phyloP scores from a whole-genome alignment of 768 basidiomycete genomes.

The Aureoboletus auriporus region DNA sequence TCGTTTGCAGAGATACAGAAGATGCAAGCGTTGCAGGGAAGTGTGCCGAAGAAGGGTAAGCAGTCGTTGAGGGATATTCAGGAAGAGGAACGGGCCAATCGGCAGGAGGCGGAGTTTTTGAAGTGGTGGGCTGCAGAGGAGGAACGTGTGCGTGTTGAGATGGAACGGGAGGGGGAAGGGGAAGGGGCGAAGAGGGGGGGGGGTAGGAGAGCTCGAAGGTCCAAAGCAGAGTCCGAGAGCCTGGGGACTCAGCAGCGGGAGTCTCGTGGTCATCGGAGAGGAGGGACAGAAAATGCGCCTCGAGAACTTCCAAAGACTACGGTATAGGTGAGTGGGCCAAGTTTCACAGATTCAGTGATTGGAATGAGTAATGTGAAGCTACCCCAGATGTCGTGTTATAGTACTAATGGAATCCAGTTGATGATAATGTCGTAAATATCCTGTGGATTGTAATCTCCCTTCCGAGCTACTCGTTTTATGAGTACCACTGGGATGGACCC shows the following conservation, averaged over 20 bases:
- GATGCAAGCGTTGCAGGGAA: conserved; percentile 57
- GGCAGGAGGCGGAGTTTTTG: conserved; percentile 75
- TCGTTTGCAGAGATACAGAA: conserved; percentile 87
- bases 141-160: conserved; percentile 57
- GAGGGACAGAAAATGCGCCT: too few species aligned
- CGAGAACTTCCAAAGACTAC: too few species aligned
- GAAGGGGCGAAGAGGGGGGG: neutral
- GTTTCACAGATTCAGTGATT: too few species aligned
- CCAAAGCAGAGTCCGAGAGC: too few species aligned
- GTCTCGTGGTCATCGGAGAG: too few species aligned
- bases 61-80: conserved; percentile 80
- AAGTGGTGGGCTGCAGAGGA: conserved; percentile 90
- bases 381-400: too few species aligned
- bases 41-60: conserved; percentile 41
- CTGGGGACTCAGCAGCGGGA: too few species aligned
- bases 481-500: conserved; percentile 22
- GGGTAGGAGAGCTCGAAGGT: neutral
- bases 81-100: conserved; percentile 68
- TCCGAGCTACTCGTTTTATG: conserved; percentile 13
- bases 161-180: conserved; percentile 21
- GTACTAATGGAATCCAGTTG: too few species aligned
- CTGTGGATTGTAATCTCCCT: too few species aligned
- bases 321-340: too few species aligned
- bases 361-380: too few species aligned
- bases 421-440: too few species aligned